Base-by-base conservation (phyloP, 495 filamentous ascomycete genomes). In the Xanthoparmelia taractica region DNA sequence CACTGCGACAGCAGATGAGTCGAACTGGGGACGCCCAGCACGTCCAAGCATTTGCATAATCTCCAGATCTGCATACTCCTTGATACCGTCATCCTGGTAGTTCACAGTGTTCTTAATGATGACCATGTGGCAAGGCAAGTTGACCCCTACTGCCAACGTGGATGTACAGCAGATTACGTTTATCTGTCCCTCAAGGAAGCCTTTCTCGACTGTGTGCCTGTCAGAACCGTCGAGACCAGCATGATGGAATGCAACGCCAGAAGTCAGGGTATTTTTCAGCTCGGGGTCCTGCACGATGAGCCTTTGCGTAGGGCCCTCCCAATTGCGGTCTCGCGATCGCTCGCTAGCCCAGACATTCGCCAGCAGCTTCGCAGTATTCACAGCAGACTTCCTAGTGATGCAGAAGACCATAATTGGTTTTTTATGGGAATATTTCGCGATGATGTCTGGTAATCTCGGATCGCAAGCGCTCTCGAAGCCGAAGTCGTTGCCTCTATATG, bases 31-130 rank as follows among this genome's bases (percentile, higher is more conserved):
- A 5, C 94, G 80, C 0, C 94, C 94, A 41, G 94, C 93, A 57
- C 94, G 86, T 29, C 94, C 94, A 36, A 97, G 81, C 94, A 98
- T 98, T 71, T 98, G 94, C 90, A 96, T 97, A 64, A 98, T 83
- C 67, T 98, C 94, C 23, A 98, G 77, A 71, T 97, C 92, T 0
- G 89, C 85, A 67, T 94, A 96, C 71, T 98, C 92, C 58, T 86
- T 81, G 25, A 82, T 72, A 61, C 82, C 74, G 61, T 78, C 80
- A 57, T 87, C 83, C 47, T 83, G 79, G 73, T 85, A 98, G 7
- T 82, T 79, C 27, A 88, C 82, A 0, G 93, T 97, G 36, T 91
- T 91, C 72, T 97, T 98, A 59, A 98, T 85, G 12, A 98, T 85
- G 6, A 96, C 92, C 1, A 96, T 84, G 70, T 97, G 88, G 62